Conservation (phyloP, 441 rosid genomes). For the Erodium chrysanthum region DNA sequence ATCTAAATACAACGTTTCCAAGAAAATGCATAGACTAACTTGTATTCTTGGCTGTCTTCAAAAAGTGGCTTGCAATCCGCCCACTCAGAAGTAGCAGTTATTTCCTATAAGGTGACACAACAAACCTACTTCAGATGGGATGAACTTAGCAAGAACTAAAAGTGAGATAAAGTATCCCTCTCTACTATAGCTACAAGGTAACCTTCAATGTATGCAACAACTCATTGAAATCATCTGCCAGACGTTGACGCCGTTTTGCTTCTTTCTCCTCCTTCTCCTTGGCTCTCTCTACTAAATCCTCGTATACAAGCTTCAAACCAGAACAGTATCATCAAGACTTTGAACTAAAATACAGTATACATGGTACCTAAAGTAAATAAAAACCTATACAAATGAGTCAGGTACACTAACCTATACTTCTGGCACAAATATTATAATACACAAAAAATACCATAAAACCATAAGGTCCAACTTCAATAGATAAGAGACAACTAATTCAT, state of each 20-base stretch:
- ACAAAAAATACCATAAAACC: neutral
- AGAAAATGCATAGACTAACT: constrained; percentile 25
- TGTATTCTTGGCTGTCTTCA: constrained; percentile 80
- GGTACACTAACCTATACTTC: neutral
- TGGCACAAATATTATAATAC: neutral
- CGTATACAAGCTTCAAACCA: constrained; percentile 61
- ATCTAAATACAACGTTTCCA: constrained; percentile 2
- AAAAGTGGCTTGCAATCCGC: constrained; percentile 60
- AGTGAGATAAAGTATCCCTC: constrained; percentile 1
- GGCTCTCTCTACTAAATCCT: constrained; percentile 70
- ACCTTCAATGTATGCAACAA: constrained; percentile 59
- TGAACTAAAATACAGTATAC: neutral
- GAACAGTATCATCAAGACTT: constrained; percentile 2
- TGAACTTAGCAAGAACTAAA: neutral
- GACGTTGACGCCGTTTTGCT: constrained; percentile 78
- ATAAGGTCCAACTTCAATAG: neutral
- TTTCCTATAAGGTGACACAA: constrained; percentile 45
- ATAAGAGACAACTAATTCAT: neutral
- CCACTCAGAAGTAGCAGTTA: constrained; percentile 66
- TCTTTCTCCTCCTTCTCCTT: constrained; percentile 97
- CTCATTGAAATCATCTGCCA: constrained; percentile 71
- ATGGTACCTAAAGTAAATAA: neutral
- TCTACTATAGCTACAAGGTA: constrained; percentile 19
- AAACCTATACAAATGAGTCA: constrained; percentile 2
- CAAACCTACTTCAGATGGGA: constrained; percentile 10